Evolutionary conservation across 2,329 filamentous ascomycete genomes (phyloP), one percentile per base, ranked within the genome.

Genomic region (Colletotrichum orbiculare): DNA sequence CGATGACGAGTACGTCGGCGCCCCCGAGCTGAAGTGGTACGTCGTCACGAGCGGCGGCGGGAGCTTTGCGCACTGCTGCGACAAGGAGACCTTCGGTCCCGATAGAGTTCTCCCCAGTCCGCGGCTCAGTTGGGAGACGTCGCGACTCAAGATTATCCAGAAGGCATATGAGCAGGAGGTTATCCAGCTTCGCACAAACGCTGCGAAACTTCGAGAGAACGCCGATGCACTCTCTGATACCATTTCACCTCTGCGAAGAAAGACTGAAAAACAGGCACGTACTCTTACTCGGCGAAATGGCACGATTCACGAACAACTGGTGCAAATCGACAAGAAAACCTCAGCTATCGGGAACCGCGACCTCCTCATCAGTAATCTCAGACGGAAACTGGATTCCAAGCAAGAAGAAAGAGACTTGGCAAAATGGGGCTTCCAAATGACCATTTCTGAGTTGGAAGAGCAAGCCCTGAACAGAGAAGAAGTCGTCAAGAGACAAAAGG

Each of bases 151-250:
- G 0, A 49, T 67, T 10, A 50, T 67, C 25, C 56, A 59, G 41
- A 63, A 64, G 9, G 54, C 41, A 1, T 58, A 60, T 6, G 60
- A 60, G 46, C 59, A 63, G n/a, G 35, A 67, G 43, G 34, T 60
- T 38, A 12, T 52, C 6, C 11, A 15, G 25, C 38, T 60, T 46
- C 43, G 13, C 8, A 7, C 43, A 2, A 46, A 3, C 4, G 1
- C 4, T 7, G n/a, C 6, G 13, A 8, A 25, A 17, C n/a, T 5
- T 1, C 7, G 13, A 17, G 33, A 43, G 37, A 42, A 10, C 17
- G 43, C 43, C 3, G n/a, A 15, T 15, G 25, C 25, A 25, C 25
- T 25, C 4, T 25, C 25, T 25, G 25, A 25, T 25, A 25, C 25
- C 25, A 25, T 25, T 25, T 25, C 25, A 2, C 25, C 25, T 4